Evolutionary conservation across 2,329 filamentous ascomycete genomes (phyloP).

Genomic region (Orbilia brochopaga): DNA sequence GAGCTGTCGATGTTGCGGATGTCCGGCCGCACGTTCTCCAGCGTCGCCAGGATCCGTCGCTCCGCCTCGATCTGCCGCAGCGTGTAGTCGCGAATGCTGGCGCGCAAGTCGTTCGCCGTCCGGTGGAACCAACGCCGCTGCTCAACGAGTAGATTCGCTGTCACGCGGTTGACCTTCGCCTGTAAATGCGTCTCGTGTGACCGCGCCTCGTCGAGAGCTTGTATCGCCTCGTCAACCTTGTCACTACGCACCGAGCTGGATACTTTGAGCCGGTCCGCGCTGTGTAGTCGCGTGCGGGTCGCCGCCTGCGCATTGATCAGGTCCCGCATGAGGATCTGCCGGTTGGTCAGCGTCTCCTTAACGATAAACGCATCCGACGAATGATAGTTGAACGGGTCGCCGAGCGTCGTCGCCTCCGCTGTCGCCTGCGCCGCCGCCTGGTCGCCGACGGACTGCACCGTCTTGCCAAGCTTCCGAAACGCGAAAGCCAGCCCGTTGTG

Average conservation of each 20-base stretch:
- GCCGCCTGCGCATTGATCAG: slow-evolving; percentile 87
- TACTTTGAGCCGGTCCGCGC: slow-evolving; percentile 85
- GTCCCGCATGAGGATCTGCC: slow-evolving; percentile 93
- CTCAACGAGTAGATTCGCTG: slow-evolving; percentile 84
- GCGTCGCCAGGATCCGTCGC: slow-evolving; percentile 82
- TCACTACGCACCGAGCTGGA: slow-evolving; percentile 86
- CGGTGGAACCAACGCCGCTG: slow-evolving; percentile 88
- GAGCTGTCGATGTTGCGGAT: slow-evolving; percentile 90
- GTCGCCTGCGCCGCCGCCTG: slow-evolving; percentile 96
- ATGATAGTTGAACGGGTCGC: slow-evolving; percentile 92
- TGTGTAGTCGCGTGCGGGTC: slow-evolving; percentile 79
- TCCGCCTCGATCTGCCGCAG: slow-evolving; percentile 95
- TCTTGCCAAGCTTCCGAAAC: slow-evolving; percentile 92
- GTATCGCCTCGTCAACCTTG: slow-evolving; percentile 98
- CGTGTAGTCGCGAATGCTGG: slow-evolving; percentile 88
- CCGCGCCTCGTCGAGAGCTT: slow-evolving; percentile 83
- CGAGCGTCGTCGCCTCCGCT: slow-evolving; percentile 90
- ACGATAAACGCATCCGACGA: slow-evolving; percentile 96
- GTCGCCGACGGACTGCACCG: slow-evolving; percentile 91
- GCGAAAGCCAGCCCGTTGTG: slow-evolving; percentile 86
- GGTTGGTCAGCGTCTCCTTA: slow-evolving; percentile 96
- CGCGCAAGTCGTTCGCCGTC: slow-evolving; percentile 80
- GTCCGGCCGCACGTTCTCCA: slow-evolving; percentile 93
- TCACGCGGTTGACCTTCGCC: slow-evolving; percentile 87
- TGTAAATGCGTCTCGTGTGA: slow-evolving; percentile 79